phyloP scores from a whole-genome alignment of 2,329 filamentous ascomycete species.

The Pseudovirgaria hyperparasitica region DNA sequence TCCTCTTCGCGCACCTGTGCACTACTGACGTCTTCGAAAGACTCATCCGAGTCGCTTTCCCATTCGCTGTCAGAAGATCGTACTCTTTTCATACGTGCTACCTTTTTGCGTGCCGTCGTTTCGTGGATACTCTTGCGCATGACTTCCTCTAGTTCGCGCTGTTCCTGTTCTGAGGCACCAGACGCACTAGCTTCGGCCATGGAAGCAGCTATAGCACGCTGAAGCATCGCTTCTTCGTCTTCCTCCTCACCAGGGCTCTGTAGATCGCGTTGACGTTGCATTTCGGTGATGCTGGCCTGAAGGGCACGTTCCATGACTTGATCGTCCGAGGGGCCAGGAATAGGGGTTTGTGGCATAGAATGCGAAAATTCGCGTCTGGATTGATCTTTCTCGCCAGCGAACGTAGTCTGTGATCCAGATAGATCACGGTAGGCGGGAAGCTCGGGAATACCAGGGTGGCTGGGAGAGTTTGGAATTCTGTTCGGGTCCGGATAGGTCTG shows the following conservation, averaged over 20 bases:
- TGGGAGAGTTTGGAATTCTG: no score
- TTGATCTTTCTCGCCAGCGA: background rate
- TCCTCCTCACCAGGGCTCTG: constrained; percentile 20
- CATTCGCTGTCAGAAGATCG: constrained; percentile 13
- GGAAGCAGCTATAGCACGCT: constrained; percentile 38
- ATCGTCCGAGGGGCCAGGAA: constrained; percentile 57
- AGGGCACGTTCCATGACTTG: constrained; percentile 60
- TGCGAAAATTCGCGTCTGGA: no score
- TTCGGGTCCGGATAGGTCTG: no score
- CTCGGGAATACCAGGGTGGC: no score
- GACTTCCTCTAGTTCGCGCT: constrained; percentile 31
- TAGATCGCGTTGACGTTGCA: constrained; percentile 31
- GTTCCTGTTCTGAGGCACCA: constrained; percentile 20
- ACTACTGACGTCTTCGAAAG: background rate
- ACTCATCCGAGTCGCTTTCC: constrained; percentile 6
- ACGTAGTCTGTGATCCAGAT: constrained; percentile 36
- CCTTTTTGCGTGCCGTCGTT: constrained; percentile 11
- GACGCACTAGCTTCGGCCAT: constrained; percentile 30
- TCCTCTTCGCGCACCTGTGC: constrained; percentile 17
- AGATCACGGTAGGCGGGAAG: no score
- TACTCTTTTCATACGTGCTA: constrained; percentile 7
- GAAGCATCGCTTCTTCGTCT: constrained; percentile 33
- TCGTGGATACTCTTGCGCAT: constrained; percentile 32
- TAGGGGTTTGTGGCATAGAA: constrained; percentile 53
- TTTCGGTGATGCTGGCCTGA: constrained; percentile 53